Base-by-base conservation (phyloP, 2,329 filamentous ascomycete species). In the Aspergillus chevalieri region DNA sequence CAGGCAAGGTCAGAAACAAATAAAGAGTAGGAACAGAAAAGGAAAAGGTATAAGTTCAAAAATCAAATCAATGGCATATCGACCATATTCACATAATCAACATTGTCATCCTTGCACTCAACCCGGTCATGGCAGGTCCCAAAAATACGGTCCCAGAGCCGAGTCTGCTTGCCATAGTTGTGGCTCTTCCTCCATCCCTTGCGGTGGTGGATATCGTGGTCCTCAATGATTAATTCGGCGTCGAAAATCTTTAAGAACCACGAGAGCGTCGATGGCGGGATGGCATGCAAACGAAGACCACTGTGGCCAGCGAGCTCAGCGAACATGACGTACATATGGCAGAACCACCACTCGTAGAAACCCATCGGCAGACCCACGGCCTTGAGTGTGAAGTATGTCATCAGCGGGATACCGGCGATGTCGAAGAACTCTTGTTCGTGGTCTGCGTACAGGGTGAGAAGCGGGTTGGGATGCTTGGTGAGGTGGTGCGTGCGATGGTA, bases 341-440 rank as follows among this genome's bases (percentile, higher is more conserved):
- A 59, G 28, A 62, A 47, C 59, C 59, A 62, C 58, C 59, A 62
- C 36, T 60, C 59, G 38, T 61, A 61, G 48, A 61, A 61, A 3
- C 57, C 57, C 55, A 61, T 61, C 0, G 59, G 59, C 51, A 61
- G 52, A 0, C 59, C 59, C 51, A 61, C 50, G 7, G 53, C 15
- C 42, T 51, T 51, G 54, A 61, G 56, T 0, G 53, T 48, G 52
- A 54, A 58, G 43, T 55, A 61, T 6, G 59, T 53, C 51, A 57
- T 52, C 6, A 60, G 44, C 14, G 59, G 59, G 22, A 60, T 52
- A 10, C 59, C 59, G 19, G 58, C 53, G 41, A 61, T 59, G 43
- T 61, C 59, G 21, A 61, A 59, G 48, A 61, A 57, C 47, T 61
- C 59, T 45, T 61, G 59, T 44, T 60, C 59, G 3, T 50, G 24